phyloP scores from a whole-genome alignment of 495 filamentous ascomycete genomes.

The Clohesyomyces aquaticus region DNA sequence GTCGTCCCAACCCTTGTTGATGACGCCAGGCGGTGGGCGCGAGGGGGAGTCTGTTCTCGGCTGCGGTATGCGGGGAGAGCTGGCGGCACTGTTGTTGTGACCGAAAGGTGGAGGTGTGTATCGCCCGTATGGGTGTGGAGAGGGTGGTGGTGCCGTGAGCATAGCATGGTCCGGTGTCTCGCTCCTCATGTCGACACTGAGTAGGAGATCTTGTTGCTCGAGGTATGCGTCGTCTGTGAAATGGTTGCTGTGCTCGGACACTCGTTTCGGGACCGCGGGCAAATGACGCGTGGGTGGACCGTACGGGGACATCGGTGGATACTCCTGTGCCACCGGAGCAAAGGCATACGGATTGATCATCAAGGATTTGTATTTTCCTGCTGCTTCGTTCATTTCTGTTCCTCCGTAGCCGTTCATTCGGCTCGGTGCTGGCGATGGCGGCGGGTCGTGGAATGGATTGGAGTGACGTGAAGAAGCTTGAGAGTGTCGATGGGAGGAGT shows the following conservation, averaged over 20 bases:
- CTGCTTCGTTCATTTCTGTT: not conserved
- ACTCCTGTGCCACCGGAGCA: slow-evolving; percentile 16
- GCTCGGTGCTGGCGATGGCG: slow-evolving; percentile 15
- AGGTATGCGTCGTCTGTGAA: slow-evolving; percentile 20
- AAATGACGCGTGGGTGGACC: not conserved
- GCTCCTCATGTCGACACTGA: slow-evolving; percentile 20
- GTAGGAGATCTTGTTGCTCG: slow-evolving; percentile 32
- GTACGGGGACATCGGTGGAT: slow-evolving; percentile 34
- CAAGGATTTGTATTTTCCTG: slow-evolving; percentile 13
- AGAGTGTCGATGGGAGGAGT: slow-evolving; percentile 16
- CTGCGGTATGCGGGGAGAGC: not conserved
- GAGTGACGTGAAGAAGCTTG: not conserved
- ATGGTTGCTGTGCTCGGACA: slow-evolving; percentile 14
- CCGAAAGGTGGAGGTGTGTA: slow-evolving; percentile 6
- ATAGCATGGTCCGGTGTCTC: slow-evolving; percentile 29
- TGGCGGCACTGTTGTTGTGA: slow-evolving; percentile 1
- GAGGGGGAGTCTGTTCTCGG: not conserved
- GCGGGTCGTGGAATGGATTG: slow-evolving; percentile 29
- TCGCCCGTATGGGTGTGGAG: slow-evolving; percentile 4
- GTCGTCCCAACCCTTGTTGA: slow-evolving; percentile 36
- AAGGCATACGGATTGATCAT: slow-evolving; percentile 25
- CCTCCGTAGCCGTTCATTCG: slow-evolving; percentile 5
- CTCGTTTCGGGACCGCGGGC: slow-evolving; percentile 1
- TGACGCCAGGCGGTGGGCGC: slow-evolving; percentile 1
- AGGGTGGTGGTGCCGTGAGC: slow-evolving; percentile 23